Evolutionary conservation across 2,329 filamentous ascomycete genomes (phyloP).

Genomic region (Pestalotiopsis sp.): DNA sequence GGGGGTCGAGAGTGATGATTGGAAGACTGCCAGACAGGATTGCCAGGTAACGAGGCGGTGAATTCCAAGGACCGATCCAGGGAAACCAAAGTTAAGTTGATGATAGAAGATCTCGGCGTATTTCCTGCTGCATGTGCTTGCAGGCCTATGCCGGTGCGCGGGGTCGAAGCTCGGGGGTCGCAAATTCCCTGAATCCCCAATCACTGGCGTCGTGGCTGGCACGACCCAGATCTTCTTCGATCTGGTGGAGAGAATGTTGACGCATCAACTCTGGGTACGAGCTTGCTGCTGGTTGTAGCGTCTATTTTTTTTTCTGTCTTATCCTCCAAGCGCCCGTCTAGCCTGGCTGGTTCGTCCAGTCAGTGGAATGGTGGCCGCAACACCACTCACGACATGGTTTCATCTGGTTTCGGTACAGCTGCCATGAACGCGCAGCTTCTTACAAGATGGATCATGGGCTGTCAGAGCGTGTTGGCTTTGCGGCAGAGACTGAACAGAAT

Average conservation of each 20-base stretch:
- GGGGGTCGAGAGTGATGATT: background rate
- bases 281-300: background rate
- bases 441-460: background rate
- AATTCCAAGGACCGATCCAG: conserved; percentile 1
- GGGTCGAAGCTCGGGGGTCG: background rate
- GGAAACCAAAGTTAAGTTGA: background rate
- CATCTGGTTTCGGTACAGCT: conserved; percentile 8
- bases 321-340: background rate
- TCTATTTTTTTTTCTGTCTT: background rate
- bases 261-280: background rate
- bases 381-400: background rate
- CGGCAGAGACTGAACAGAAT: background rate
- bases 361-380: background rate
- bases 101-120: background rate
- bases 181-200: background rate
- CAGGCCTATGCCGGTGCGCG: background rate
- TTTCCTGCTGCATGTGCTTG: background rate
- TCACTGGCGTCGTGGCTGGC: conserved; percentile 10
- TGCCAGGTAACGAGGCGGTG: background rate
- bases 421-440: background rate
- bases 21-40: background rate
- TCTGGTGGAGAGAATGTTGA: conserved; percentile 10
- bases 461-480: background rate
- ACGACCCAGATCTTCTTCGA: conserved; percentile 7
- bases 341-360: background rate